A percentile compares a stretch with the other conserved stretches of the same genome.
Conservation (phyloP, 2,329 filamentous ascomycete species). For the Coccinonectria pachysandricola region DNA sequence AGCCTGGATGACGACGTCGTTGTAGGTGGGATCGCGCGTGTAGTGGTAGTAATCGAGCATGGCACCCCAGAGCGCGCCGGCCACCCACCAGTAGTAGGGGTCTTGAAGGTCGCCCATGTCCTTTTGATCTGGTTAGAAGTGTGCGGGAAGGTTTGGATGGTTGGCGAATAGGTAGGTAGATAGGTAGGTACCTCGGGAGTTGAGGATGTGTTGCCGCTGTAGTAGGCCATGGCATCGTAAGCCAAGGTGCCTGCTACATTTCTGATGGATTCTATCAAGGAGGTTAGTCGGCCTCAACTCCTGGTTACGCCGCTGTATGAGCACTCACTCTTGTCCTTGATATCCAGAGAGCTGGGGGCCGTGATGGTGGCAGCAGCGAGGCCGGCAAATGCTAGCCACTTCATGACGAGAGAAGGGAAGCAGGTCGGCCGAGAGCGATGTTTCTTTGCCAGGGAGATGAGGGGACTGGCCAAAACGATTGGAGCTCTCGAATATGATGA, state of each 20-base stretch:
- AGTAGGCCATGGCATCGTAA: slow-evolving; percentile 51
- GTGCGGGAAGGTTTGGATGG: too few relatives aligned
- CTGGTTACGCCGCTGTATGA: not conserved
- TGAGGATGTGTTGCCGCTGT: slow-evolving; percentile 50
- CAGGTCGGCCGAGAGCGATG: too few relatives aligned
- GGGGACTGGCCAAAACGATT: too few relatives aligned
- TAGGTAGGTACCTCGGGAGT: slow-evolving; percentile 32
- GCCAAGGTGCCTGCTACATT: slow-evolving; percentile 51
- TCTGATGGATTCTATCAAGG: slow-evolving; percentile 45
- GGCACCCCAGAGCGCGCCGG: slow-evolving; percentile 54
- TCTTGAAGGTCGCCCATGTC: slow-evolving; percentile 52
- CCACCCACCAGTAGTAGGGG: slow-evolving; percentile 62
- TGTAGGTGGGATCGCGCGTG: slow-evolving; percentile 53
- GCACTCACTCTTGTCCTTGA: slow-evolving; percentile 9
- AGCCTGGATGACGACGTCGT: slow-evolving; percentile 47
- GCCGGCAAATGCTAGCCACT: slow-evolving; percentile 4
- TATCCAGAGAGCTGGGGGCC: slow-evolving; percentile 6
- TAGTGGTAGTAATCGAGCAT: slow-evolving; percentile 62
- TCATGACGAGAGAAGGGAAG: too few relatives aligned
- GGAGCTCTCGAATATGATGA: too few relatives aligned
- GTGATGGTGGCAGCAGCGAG: slow-evolving; percentile 2
- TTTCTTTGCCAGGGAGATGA: too few relatives aligned
- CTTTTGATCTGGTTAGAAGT: slow-evolving; percentile 17
- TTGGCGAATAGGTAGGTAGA: too few relatives aligned
- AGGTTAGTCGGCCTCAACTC: slow-evolving; percentile 3